Evolutionary conservation across 768 basidiomycete species (phyloP).

Genomic region (Boletus sensibilis): DNA sequence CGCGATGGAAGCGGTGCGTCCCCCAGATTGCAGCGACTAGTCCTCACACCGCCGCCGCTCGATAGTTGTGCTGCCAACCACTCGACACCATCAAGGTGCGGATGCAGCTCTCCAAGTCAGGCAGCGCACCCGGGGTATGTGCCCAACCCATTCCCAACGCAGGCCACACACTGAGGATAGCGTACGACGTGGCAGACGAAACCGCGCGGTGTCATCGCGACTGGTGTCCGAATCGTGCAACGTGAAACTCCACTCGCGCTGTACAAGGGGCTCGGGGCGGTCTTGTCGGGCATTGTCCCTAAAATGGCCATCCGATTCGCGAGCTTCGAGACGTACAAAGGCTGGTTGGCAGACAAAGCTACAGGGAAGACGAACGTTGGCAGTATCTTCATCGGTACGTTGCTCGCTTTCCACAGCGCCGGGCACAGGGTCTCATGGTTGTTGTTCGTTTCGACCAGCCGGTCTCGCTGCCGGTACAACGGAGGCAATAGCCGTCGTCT

Average conservation of each 20-base stretch:
- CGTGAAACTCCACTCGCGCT: slow-evolving; percentile 93
- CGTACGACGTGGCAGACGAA: slow-evolving; percentile 64
- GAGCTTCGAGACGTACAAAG: slow-evolving; percentile 94
- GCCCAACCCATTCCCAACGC: neutral
- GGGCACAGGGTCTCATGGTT: neutral
- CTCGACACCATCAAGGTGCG: slow-evolving; percentile 99
- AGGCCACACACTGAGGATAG: neutral
- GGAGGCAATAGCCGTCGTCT: slow-evolving; percentile 92
- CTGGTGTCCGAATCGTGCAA: slow-evolving; percentile 81
- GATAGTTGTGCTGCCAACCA: slow-evolving; percentile 79
- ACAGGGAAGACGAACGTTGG: slow-evolving; percentile 81
- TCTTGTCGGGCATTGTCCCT: slow-evolving; percentile 93
- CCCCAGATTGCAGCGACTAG: neutral
- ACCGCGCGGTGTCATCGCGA: slow-evolving; percentile 88
- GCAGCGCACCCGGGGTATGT: slow-evolving; percentile 80
- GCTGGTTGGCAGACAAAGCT: slow-evolving; percentile 65
- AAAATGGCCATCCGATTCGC: slow-evolving; percentile 99
- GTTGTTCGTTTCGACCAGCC: slow-evolving; percentile 47
- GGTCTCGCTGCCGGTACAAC: slow-evolving; percentile 95
- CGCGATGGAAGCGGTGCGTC: slow-evolving; percentile 82
- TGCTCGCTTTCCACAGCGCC: neutral
- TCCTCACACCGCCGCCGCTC: slow-evolving; percentile 4
- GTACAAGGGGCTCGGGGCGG: slow-evolving; percentile 98
- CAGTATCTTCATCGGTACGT: slow-evolving; percentile 82
- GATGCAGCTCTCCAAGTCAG: slow-evolving; percentile 95